Evolutionary conservation across 2,329 filamentous ascomycete genomes (phyloP).

Genomic region (Diaporthe citrichinensis): DNA sequence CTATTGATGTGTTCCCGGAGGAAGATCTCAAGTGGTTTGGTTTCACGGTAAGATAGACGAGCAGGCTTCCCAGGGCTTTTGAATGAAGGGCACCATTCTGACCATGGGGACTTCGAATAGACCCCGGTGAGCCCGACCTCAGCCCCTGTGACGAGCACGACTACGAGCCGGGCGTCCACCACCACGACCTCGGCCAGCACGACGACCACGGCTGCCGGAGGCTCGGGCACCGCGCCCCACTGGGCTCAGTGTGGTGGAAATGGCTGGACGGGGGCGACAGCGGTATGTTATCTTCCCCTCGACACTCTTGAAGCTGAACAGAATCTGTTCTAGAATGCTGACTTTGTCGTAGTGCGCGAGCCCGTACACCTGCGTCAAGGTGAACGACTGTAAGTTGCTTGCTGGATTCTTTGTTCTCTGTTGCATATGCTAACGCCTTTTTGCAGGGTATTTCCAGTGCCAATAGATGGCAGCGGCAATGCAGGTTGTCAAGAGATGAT

Average conservation of each 20-base stretch:
- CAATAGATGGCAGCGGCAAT: not conserved
- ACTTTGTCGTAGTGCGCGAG: not conserved
- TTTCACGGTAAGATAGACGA: not conserved
- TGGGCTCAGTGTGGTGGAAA: slow-evolving; percentile 1
- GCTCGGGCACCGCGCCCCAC: not conserved
- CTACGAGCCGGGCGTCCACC: not conserved
- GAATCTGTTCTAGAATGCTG: not conserved
- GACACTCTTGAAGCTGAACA: not conserved
- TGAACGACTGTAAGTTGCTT: not conserved
- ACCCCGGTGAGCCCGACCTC: not conserved
- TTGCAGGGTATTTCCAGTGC: not conserved
- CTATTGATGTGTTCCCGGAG: slow-evolving; percentile 15
- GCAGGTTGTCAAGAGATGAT: not conserved
- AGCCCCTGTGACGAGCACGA: not conserved
- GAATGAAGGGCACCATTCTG: no score
- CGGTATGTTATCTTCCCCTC: not conserved
- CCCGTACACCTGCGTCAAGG: slow-evolving; percentile 9
- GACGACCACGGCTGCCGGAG: not conserved
- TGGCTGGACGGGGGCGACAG: slow-evolving; percentile 3
- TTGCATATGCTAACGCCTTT: not conserved
- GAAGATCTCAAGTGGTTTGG: slow-evolving; percentile 17
- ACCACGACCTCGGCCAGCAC: slow-evolving; percentile 11
- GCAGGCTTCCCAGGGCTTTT: no score
- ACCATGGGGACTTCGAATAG: not conserved
- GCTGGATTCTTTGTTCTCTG: no score